Evolutionary conservation across 805 yeast species (phyloP), one percentile per base, ranked within the genome.

Genomic region (Kluyveromyces nonfermentans): DNA sequence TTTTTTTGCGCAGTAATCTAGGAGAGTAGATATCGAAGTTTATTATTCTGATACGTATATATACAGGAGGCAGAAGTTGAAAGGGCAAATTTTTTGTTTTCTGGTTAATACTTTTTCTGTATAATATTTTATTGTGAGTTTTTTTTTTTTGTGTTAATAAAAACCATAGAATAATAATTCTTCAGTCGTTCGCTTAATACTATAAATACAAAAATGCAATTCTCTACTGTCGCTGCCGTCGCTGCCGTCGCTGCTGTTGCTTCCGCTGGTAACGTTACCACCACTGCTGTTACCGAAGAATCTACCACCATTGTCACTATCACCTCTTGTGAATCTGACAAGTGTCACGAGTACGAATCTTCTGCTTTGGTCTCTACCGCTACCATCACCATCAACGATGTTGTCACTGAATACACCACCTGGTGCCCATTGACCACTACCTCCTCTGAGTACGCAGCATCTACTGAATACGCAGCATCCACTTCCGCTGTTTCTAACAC

Each of bases 361-460:
- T 55, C 65, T 48, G 65, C 68, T 50, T 47, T 55, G 46, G 59
- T 63, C 14, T 60, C 65, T 15, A 57, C 62, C 45, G 64, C 65
- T 25, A 67, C 71, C 28, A 56, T 57, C 35, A 60, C 68, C 35
- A 51, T 53, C 20, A 45, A 53, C 51, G 66, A 65, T 50, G 58
- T 58, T 41, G 63, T 65, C 45, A 64, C 69, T 41, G 56, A 55
- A 46, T 62, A 57, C 64, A 65, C 68, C 50, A 65, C 70, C 50
- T 65, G 66, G 63, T 62, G 63, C 60, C 63, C 69, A 55, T 55
- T 53, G 45, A 50, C 54, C 40, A 50, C 63, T 45, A 52, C 51
- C 50, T 40, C 41, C 17, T 47, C 53, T n/a, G n/a, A n/a, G n/a
- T n/a, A n/a, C n/a, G n/a, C n/a, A n/a, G n/a, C n/a, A n/a, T n/a